Evolutionary conservation across 257 asterid species (phyloP).

Genomic region (Cinchona pubescens): DNA sequence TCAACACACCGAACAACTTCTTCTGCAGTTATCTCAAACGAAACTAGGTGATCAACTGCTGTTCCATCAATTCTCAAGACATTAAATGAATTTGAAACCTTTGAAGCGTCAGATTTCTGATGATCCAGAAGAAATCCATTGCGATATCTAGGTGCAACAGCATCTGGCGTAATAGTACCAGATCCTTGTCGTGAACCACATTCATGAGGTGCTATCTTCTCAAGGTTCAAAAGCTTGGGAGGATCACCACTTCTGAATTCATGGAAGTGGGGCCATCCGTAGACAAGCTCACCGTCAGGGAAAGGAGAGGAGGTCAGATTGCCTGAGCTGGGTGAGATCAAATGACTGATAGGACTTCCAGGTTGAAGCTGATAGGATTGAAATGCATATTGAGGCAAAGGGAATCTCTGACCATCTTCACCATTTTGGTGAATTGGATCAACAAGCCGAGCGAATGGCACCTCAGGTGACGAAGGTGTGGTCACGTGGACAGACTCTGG

Average conservation of each 20-base stretch:
- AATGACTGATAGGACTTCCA: conserved; percentile 90
- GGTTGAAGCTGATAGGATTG: conserved; percentile 91
- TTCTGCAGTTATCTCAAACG: conserved; percentile 71
- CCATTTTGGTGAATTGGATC: conserved; percentile 61
- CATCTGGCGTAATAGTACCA: conserved; percentile 68
- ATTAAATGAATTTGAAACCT: conserved; percentile 33
- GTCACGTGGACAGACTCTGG: conserved; percentile 81
- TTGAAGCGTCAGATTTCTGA: conserved; percentile 46
- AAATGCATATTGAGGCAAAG: conserved; percentile 58
- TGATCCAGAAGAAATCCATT: conserved; percentile 34
- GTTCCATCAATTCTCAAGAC: conserved; percentile 35
- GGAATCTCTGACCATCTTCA: conserved; percentile 50
- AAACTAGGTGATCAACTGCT: conserved; percentile 56
- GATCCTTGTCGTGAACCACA: conserved; percentile 76
- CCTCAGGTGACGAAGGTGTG: conserved; percentile 96
- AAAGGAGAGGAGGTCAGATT: conserved; percentile 88
- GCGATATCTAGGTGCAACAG: conserved; percentile 33
- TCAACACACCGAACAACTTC: conserved; percentile 64
- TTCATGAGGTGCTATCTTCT: conserved; percentile 55
- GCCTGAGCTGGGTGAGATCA: conserved; percentile 90
- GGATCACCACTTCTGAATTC: conserved; percentile 53
- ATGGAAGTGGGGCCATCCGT: conserved; percentile 57
- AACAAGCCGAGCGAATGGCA: conserved; percentile 86
- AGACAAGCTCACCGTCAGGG: conserved; percentile 52
- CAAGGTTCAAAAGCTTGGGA: conserved; percentile 70